Base-by-base conservation (phyloP, 2,329 filamentous ascomycete genomes). In the Botrytis pseudocinerea region DNA sequence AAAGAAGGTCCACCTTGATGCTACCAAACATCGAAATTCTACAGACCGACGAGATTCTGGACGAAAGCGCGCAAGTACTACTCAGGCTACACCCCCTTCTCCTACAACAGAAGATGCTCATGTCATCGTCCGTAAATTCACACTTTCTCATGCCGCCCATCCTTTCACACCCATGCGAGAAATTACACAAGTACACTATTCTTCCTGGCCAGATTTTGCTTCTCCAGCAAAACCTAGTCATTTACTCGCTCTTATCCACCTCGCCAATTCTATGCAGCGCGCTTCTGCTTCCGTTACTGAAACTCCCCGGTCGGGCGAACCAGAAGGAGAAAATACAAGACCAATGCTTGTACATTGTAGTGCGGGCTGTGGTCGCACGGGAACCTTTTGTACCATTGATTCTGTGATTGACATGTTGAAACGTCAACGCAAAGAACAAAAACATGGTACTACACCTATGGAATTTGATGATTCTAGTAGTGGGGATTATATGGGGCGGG, bases 131-230 rank as follows among this genome's bases (percentile, higher is more conserved):
- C 92, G 96, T 63, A 96, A 96, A 80, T 96, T 98, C 79, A 92
- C 93, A 0, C 84, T 99, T 42, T 91, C 90, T 1, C 93, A 98
- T 80, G 85, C 89, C 3, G 85, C 88, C 2, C 88, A 92, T 73
- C 95, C 95, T 0, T 98, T 97, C 79, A 89, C 90, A 32, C 93
- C 94, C 0, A 92, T 97, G 77, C 92, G 95, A 38, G 95, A 98
- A 82, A 92, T 99, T 75, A 98, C 95, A 0, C 96, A 99, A 78
- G 85, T 99, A 22, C 95, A 98, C 80, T 98, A 98, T 81, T 90
- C 94, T 0, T 91, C 92, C n/a, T 99, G 96, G 96, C 96, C 96
- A 0, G 96, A 99, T 80, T 98, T 98, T 82, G 96, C 96, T 32
- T 92, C 94, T 0, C 95, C 95, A 0, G 94, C 96, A 0, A 92